Percentiles rank a stretch among this genome's conserved stretches.
phyloP scores from a whole-genome alignment of 768 basidiomycete species.

The Pluteus cervinus region DNA sequence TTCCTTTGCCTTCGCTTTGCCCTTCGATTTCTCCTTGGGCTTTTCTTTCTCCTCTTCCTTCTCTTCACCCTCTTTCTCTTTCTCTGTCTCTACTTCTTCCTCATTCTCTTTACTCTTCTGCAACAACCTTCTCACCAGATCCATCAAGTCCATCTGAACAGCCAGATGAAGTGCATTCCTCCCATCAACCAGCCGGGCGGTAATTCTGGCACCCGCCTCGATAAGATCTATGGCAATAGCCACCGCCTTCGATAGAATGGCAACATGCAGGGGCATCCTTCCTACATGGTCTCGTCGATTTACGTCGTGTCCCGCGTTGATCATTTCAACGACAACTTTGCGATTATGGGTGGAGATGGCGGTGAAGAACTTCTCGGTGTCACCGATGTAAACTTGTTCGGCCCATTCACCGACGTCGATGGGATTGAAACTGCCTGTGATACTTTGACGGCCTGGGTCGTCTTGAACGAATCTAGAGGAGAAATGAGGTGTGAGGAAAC shows the following conservation, averaged over 20 bases:
- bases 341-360: slow-evolving; percentile 44
- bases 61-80: slow-evolving; percentile 15
- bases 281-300: slow-evolving; percentile 57
- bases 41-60: slow-evolving; percentile 20
- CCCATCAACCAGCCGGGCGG: slow-evolving; percentile 50
- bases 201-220: slow-evolving; percentile 49
- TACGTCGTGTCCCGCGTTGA: slow-evolving; percentile 37
- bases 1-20: slow-evolving; percentile 44
- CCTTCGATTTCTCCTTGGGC: slow-evolving; percentile 17
- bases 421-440: slow-evolving; percentile 44
- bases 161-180: slow-evolving; percentile 49
- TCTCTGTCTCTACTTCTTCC: slow-evolving; percentile 17
- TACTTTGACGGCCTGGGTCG: slow-evolving; percentile 38
- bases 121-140: slow-evolving; percentile 42
- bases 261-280: slow-evolving; percentile 52
- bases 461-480: slow-evolving; percentile 33
- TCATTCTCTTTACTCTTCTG: slow-evolving; percentile 38
- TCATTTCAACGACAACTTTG: slow-evolving; percentile 27
- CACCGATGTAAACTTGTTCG: slow-evolving; percentile 51
- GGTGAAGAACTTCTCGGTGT: slow-evolving; percentile 45
- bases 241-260: slow-evolving; percentile 38
- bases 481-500: not conserved
- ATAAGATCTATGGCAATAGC: slow-evolving; percentile 46
- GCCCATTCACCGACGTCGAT: slow-evolving; percentile 45
- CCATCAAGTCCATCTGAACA: slow-evolving; percentile 36